Conservation (phyloP, 345 rosid species). For the Excoecaria cochinchinensis region DNA sequence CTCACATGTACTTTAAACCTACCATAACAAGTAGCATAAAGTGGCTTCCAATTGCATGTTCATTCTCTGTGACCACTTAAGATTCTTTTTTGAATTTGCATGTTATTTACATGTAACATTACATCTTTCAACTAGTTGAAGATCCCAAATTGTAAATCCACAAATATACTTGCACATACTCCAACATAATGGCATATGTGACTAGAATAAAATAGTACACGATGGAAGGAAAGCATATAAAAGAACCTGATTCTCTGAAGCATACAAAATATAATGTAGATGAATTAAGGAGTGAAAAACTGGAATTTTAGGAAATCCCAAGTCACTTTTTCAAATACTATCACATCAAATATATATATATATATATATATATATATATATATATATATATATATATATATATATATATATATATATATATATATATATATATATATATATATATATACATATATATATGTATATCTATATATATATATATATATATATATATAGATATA, state of each 20-base stretch:
- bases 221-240: not conserved
- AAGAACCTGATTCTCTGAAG: not conserved
- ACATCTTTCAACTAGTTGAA: not conserved
- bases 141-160: not conserved
- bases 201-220: not conserved
- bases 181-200: not conserved
- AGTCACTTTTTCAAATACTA: not conserved
- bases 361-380: too few relatives aligned
- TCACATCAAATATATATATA: not conserved
- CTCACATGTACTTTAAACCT: not conserved
- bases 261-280: not conserved
- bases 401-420: too few relatives aligned
- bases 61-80: not conserved
- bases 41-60: not conserved
- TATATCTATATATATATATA: too few relatives aligned
- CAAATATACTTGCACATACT: not conserved
- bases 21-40: not conserved
- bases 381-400: too few relatives aligned
- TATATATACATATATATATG: too few relatives aligned
- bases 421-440: too few relatives aligned
- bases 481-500: too few relatives aligned
- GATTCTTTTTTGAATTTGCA: not conserved
- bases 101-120: not conserved
- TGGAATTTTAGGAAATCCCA: not conserved
- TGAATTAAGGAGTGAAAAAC: not conserved